A percentile compares a stretch with the other conserved stretches of the same genome.
Evolutionary conservation across 2,329 filamentous ascomycete genomes (phyloP).

Genomic region (Claviceps fusiformis): DNA sequence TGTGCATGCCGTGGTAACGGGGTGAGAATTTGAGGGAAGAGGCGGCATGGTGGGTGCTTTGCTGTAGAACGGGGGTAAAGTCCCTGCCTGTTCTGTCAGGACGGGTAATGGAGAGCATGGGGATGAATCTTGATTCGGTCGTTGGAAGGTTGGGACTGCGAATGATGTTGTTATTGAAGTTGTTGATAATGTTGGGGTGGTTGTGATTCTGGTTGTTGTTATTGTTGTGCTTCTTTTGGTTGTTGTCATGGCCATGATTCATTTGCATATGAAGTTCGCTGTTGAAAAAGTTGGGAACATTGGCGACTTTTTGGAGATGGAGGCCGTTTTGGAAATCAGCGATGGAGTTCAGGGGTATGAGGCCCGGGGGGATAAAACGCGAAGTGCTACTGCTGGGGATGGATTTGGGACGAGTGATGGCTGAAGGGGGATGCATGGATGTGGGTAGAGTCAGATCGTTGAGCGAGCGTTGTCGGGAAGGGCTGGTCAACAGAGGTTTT

Average conservation of each 20-base stretch:
- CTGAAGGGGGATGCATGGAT: background rate
- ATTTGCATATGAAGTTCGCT: background rate
- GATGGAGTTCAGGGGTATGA: background rate
- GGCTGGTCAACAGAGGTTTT: background rate
- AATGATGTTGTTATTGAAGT: background rate
- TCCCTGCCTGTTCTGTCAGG: slow-evolving; percentile 7
- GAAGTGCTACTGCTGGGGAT: background rate
- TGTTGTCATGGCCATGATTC: background rate
- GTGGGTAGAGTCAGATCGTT: slow-evolving; percentile 1
- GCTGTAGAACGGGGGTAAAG: slow-evolving; percentile 2
- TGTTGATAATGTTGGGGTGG: background rate
- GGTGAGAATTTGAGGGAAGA: slow-evolving; percentile 15
- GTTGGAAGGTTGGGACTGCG: background rate
- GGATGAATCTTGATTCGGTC: slow-evolving; percentile 7
- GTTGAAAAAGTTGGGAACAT: background rate
- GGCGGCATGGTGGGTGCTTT: background rate
- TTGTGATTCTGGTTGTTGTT: background rate
- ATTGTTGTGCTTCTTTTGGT: background rate
- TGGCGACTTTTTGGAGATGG: background rate
- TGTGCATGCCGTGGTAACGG: slow-evolving; percentile 25
- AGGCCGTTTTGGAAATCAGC: background rate
- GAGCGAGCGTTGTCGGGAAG: slow-evolving; percentile 2
- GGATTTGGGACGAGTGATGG: slow-evolving; percentile 3
- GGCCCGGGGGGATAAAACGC: background rate
- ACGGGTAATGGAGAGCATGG: slow-evolving; percentile 12